Percentiles rank a stretch among this genome's conserved stretches.
phyloP scores from a whole-genome alignment of 129 eudicot genomes.

The Pseudognaphalium luteoalbum region DNA sequence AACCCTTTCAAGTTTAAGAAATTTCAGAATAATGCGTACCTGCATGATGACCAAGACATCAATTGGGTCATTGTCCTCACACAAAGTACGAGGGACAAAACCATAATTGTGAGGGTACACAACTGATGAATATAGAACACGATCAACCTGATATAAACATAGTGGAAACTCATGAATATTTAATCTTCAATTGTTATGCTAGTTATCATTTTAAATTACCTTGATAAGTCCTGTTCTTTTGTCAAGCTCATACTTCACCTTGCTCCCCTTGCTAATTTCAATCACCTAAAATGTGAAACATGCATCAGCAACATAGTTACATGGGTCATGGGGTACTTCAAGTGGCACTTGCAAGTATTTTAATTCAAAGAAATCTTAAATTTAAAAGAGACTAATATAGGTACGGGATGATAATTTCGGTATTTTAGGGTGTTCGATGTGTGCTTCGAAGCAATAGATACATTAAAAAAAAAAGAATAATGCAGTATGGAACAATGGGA shows the following conservation, averaged over 20 bases:
- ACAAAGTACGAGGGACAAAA: slow-evolving; percentile 88
- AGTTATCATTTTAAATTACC: slow-evolving; percentile 41
- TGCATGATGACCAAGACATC: slow-evolving; percentile 96
- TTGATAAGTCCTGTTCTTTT: slow-evolving; percentile 89
- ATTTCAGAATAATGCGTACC: slow-evolving; percentile 38
- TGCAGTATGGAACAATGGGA: background rate
- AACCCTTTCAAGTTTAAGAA: background rate
- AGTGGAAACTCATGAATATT: slow-evolving; percentile 8
- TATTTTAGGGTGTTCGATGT: background rate
- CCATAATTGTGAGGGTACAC: slow-evolving; percentile 97
- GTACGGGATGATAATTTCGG: background rate
- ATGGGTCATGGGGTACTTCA: background rate
- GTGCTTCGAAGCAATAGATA: background rate
- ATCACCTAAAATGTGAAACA: slow-evolving; percentile 59
- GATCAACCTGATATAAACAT: slow-evolving; percentile 69
- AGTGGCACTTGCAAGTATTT: background rate
- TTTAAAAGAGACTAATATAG: background rate
- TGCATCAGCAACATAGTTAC: slow-evolving; percentile 9
- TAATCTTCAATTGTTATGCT: slow-evolving; percentile 5
- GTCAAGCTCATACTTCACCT: slow-evolving; percentile 97
- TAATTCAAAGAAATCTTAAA: background rate
- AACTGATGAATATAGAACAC: slow-evolving; percentile 90
- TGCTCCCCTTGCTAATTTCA: slow-evolving; percentile 91
- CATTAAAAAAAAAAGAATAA: background rate
- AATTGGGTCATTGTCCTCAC: slow-evolving; percentile 91